Percentiles rank a stretch among this genome's conserved stretches.
Evolutionary conservation across 257 asterid species (phyloP).

Genomic region (Vinca minor): DNA sequence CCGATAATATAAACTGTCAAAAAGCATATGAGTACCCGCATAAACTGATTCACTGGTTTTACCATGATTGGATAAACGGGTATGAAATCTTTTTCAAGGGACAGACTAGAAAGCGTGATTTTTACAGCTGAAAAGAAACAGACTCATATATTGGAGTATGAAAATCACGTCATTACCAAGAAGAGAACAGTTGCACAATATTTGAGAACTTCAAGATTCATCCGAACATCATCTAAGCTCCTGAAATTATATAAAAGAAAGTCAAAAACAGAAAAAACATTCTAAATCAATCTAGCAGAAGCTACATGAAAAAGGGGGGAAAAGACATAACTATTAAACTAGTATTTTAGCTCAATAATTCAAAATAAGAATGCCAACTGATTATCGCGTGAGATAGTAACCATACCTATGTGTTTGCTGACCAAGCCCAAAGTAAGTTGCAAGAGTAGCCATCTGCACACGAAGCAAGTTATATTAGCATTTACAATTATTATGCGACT

Average conservation of each 20-base stretch:
- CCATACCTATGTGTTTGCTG: slow-evolving; percentile 74
- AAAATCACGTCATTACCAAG: slow-evolving; percentile 47
- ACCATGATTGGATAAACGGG: too few relatives aligned
- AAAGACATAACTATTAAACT: too few relatives aligned
- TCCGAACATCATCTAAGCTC: slow-evolving; percentile 71
- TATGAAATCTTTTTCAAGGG: too few relatives aligned
- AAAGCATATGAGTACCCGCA: not conserved
- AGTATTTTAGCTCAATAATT: too few relatives aligned
- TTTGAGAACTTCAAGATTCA: slow-evolving; percentile 97
- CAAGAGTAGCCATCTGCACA: slow-evolving; percentile 82
- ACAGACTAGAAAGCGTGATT: not conserved
- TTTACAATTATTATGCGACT: not conserved
- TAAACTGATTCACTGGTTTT: not conserved
- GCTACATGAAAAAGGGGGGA: too few relatives aligned
- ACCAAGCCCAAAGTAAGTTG: slow-evolving; percentile 85
- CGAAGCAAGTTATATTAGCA: slow-evolving; percentile 16
- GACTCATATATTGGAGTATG: not conserved
- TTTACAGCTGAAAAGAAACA: not conserved
- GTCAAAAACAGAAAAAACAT: not conserved
- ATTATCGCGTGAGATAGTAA: not conserved
- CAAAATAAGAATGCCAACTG: too few relatives aligned
- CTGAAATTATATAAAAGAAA: slow-evolving; percentile 1
- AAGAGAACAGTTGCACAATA: slow-evolving; percentile 87
- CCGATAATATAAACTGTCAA: not conserved
- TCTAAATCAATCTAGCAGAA: too few relatives aligned